phyloP scores from a whole-genome alignment of 192 early-diverging fungal species.

The Linnemannia zychae region DNA sequence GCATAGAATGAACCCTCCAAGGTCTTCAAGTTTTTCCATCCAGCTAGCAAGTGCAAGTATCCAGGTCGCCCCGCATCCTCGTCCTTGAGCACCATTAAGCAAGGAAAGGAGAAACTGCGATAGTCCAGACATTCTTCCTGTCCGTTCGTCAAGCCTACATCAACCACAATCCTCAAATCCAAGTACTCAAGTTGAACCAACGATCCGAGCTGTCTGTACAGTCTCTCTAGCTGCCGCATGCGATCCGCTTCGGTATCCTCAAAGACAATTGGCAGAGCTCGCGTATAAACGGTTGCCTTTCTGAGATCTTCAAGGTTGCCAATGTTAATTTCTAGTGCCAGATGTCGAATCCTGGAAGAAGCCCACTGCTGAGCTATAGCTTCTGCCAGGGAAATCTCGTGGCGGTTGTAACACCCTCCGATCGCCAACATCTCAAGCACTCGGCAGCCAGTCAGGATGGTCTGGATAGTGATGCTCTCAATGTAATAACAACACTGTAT shows the following conservation, averaged over 20 bases:
- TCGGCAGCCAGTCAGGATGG: background rate
- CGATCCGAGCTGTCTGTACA: background rate
- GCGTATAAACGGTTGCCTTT: background rate
- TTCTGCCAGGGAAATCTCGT: background rate
- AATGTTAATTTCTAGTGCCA: background rate
- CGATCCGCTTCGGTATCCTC: background rate
- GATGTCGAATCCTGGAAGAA: background rate
- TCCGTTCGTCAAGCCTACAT: background rate
- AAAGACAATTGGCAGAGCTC: background rate
- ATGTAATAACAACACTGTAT: background rate
- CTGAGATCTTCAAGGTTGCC: background rate
- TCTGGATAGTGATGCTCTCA: background rate
- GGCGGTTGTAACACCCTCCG: background rate
- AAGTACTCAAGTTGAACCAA: background rate
- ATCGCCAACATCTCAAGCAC: background rate
- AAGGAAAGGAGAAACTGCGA: background rate
- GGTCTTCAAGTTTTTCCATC: background rate
- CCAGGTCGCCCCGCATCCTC: background rate
- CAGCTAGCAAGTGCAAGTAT: background rate
- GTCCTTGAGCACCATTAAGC: background rate
- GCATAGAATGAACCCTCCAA: background rate
- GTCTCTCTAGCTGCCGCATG: background rate
- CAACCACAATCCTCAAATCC: background rate
- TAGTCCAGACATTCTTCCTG: background rate
- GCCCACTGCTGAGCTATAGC: slow-evolving; percentile 3